phyloP scores from a whole-genome alignment of 768 basidiomycete species.

The Imleria badia region DNA sequence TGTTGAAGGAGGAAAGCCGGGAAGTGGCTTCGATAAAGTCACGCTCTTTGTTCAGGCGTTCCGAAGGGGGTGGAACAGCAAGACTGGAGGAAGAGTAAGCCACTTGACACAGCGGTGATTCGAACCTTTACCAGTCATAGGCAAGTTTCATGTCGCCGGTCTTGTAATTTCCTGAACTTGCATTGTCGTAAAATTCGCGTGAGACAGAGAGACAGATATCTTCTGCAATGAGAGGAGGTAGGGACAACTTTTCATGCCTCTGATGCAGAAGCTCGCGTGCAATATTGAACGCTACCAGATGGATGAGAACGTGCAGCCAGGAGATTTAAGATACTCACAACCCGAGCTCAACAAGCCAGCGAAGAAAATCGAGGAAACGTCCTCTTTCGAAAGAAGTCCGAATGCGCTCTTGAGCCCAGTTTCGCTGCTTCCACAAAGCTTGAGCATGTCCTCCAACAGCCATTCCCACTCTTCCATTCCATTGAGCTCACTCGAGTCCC shows the following conservation, averaged over 20 bases:
- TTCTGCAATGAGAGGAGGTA: conserved; percentile 58
- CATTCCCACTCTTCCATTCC: conserved; percentile 81
- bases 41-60: conserved; percentile 64
- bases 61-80: conserved; percentile 66
- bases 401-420: conserved; percentile 73
- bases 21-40: conserved; percentile 99
- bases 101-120: background rate
- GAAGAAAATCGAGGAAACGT: conserved; percentile 82
- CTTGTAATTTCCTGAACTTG: conserved; percentile 88
- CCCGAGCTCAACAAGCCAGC: conserved; percentile 83
- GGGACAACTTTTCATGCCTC: conserved; percentile 42
- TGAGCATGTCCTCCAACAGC: conserved; percentile 88
- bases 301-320: conserved; percentile 3
- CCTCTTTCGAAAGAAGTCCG: conserved; percentile 65
- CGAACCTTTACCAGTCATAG: conserved; percentile 76
- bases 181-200: conserved; percentile 93
- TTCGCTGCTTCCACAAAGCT: conserved; percentile 66
- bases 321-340: conserved; percentile 54
- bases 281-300: conserved; percentile 57
- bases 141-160: conserved; percentile 95
- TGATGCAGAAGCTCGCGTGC: conserved; percentile 62
- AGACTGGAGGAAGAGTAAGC: conserved; percentile 50
- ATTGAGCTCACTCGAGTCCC: conserved; percentile 52
- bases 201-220: conserved; percentile 79
- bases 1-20: conserved; percentile 88